Base-by-base conservation (phyloP, 2,329 filamentous ascomycete species). In the Talaromyces sp. region DNA sequence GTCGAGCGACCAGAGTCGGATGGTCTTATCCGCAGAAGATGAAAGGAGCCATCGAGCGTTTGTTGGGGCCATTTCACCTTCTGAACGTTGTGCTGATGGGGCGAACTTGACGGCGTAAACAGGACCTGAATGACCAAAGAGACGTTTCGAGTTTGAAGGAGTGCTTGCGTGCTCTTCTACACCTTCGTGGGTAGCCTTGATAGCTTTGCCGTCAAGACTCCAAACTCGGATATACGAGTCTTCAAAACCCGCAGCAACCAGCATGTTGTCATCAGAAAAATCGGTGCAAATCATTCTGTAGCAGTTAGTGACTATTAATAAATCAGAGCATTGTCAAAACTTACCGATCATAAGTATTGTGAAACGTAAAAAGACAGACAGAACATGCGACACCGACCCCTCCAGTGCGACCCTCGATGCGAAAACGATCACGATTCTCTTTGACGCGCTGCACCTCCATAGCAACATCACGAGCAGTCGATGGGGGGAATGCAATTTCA, bases 311-410 rank as follows among this genome's bases (percentile, higher is more conserved):
- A 66, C 77, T 71, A 59, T 60, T 1, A 14, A 31, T 4, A 43
- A 19, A n/a, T 27, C 33, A 2, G 22, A 58, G 27, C 8, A 13
- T 59, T 47, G 35, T 19, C 41, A 10, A 56, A 7, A 68, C 87
- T 82, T 80, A 93, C 92, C 88, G 90, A 77, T 96, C 93, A 68
- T 93, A 89, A 0, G 92, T 96, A 77, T 99, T 99, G 82, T 99
- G 95, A 74, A 98, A 97, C 0, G 95, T 99, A 76, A 96, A 97
- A 91, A 98, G 98, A 82, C 92, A 95, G 27, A 96, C 89, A 72
- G 93, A 96, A 66, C 97, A 84, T 31, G 89, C 89, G 63, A 92
- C 87, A 14, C 93, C 92, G 60, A 93, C 86, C 9, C 93, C 94
- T 16, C 92, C 91, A 13, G 91, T 94, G 39, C 90, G 87, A 22